These are phyloP conservation scores for Chalaropsis thielavioides DNA, from an alignment of 2,329 filamentous ascomycete species.

Conservation along the genomic window DNA sequence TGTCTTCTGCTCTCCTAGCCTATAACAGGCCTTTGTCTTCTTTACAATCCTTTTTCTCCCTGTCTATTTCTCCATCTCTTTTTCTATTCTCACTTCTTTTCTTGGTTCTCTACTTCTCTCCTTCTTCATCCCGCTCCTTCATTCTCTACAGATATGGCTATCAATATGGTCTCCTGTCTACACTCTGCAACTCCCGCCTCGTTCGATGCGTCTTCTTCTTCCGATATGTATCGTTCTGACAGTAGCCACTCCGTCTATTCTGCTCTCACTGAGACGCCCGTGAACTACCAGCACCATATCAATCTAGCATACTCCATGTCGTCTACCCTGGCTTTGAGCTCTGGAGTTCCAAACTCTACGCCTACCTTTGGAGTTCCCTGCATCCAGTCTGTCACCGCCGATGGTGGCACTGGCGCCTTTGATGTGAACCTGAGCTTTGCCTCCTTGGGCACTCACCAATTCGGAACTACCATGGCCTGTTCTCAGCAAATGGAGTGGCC, in stretches of 20 bases:
- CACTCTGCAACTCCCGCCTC: neutral
- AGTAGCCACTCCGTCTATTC: too few species aligned
- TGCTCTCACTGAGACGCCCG: too few species aligned
- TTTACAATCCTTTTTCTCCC: neutral
- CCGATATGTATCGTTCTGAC: neutral
- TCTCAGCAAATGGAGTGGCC: neutral
- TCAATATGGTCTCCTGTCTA: neutral
- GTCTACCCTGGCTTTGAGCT: too few species aligned
- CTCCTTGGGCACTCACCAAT: neutral
- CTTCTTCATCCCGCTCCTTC: neutral
- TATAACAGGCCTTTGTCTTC: neutral
- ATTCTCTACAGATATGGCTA: neutral
- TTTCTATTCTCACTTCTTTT: neutral
- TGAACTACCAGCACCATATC: too few species aligned
- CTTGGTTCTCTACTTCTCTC: neutral
- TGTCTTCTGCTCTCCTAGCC: neutral
- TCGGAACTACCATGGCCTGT: neutral
- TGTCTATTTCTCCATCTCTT: neutral
- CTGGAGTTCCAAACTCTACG: neutral
- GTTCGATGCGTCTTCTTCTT: neutral
- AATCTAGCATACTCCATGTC: too few species aligned
- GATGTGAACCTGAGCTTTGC: neutral
- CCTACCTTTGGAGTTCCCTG: neutral
- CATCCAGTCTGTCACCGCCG: neutral
- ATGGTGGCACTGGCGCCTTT: neutral